Evolutionary conservation across 805 yeast species (phyloP).

Genomic region (Candida tibetensis): DNA sequence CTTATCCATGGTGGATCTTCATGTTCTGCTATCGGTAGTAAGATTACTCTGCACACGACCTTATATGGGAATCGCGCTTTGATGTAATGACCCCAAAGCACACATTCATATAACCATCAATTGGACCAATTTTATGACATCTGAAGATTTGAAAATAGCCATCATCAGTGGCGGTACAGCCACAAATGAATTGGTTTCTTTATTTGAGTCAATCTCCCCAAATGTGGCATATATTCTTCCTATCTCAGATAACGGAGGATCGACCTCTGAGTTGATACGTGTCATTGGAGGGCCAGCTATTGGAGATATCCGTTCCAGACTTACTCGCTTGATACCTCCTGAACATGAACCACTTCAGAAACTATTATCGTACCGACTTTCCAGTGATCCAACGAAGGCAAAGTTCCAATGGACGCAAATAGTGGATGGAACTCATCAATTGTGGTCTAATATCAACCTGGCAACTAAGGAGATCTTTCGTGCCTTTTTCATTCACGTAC

Average conservation of each 20-base stretch:
- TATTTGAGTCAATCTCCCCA: slow-evolving; percentile 47
- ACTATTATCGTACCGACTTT: slow-evolving; percentile 47
- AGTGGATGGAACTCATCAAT: slow-evolving; percentile 71
- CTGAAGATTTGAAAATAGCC: slow-evolving; percentile 19
- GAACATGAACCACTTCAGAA: slow-evolving; percentile 34
- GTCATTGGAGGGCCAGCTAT: slow-evolving; percentile 94
- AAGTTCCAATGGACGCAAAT: slow-evolving; percentile 70
- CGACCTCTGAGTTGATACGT: slow-evolving; percentile 82
- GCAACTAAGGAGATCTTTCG: slow-evolving; percentile 69
- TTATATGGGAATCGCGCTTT: too few species aligned
- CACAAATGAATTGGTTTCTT: slow-evolving; percentile 68
- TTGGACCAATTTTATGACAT: too few species aligned
- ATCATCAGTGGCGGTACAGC: slow-evolving; percentile 84
- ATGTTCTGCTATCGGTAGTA: too few species aligned
- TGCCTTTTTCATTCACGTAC: slow-evolving; percentile 74
- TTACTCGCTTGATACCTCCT: slow-evolving; percentile 68
- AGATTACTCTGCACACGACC: too few species aligned
- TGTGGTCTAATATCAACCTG: slow-evolving; percentile 62
- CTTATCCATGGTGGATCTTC: too few species aligned
- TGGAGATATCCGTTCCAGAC: slow-evolving; percentile 84
- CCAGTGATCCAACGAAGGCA: slow-evolving; percentile 50
- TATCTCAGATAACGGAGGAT: slow-evolving; percentile 90
- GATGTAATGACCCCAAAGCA: too few species aligned
- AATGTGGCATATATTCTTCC: slow-evolving; percentile 70
- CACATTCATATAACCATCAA: too few species aligned